These are phyloP conservation scores for Sclerotinia glacialis DNA, from an alignment of 2,329 filamentous ascomycete genomes.

Conservation along the genomic window DNA sequence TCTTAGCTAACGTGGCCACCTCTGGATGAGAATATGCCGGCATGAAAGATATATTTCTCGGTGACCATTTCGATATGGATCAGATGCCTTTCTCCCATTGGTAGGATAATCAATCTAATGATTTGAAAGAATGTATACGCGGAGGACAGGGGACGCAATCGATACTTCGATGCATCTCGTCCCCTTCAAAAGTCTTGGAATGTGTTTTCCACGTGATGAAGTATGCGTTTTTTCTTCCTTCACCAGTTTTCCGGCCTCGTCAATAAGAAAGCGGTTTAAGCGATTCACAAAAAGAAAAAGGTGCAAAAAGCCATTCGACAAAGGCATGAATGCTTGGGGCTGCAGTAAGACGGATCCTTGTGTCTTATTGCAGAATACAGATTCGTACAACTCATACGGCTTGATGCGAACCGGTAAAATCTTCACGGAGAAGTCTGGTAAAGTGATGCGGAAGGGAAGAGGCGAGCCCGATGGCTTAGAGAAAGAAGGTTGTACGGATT, in stretches of 20 bases:
- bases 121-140: background rate
- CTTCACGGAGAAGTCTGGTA: background rate
- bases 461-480: background rate
- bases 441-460: background rate
- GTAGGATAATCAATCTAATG: background rate
- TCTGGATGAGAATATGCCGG: background rate
- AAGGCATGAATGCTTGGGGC: constrained; percentile 5
- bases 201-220: background rate
- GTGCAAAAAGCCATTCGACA: background rate
- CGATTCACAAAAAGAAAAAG: background rate
- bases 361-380: constrained; percentile 14
- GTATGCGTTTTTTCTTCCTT: background rate
- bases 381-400: constrained; percentile 7
- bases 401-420: background rate
- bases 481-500: background rate
- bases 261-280: background rate
- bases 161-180: background rate
- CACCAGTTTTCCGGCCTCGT: background rate
- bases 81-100: background rate
- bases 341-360: constrained; percentile 6
- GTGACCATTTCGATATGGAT: background rate
- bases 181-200: background rate
- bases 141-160: constrained; percentile 6
- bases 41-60: background rate
- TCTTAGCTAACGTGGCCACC: background rate